Evolutionary conservation across 2,329 filamentous ascomycete species (phyloP), one percentile per base, ranked within the genome.

Genomic region (Monosporascus sp.): DNA sequence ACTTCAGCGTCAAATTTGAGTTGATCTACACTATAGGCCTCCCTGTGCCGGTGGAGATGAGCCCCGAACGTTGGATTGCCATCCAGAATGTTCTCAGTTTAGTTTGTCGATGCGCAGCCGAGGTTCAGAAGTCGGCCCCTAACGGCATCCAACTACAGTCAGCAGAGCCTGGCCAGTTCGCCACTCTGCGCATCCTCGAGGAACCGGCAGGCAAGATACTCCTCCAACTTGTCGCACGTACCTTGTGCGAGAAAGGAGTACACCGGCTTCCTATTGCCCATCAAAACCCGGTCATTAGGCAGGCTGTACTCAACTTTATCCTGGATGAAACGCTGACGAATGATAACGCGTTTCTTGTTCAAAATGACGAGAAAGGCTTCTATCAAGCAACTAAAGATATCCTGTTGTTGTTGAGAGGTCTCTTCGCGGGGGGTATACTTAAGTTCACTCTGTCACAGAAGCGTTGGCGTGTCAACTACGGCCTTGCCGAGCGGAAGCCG

Each of bases 381-480:
- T 68, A 62, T 0, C 54, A 70, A 0, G 41, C 66, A 0, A 66
- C 65, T 0, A 67, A 65, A 27, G 59, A 62, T 1, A 62, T 68
- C 0, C 61, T 85, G 0, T 65, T 83, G 0, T 66, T 83, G 2
- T 60, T 86, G 0, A 71, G 80, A 24, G 78, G 86, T 0, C 70
- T 89, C 0, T 65, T 89, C 8, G 78, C 80, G 0, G 66, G 72
- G 0, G 78, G 81, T 0, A 70, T 88, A 0, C 60, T 89, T 0
- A 59, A 60, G 0, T 86, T 85, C 53, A 72, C 70, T 0, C 67
- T 88, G 0, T 65, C 69, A 0, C 67, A 77, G 15, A 88, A 88
- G 59, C 71, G 85, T 1, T 89, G 82, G 81, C 69, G 79, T 3
- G 85, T 89, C 0, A 78, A 87, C 51, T 89, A 85, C 54, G 85